These are phyloP conservation scores for Xylaria sp. DNA, from an alignment of 2,329 filamentous ascomycete genomes.

Conservation along the genomic window DNA sequence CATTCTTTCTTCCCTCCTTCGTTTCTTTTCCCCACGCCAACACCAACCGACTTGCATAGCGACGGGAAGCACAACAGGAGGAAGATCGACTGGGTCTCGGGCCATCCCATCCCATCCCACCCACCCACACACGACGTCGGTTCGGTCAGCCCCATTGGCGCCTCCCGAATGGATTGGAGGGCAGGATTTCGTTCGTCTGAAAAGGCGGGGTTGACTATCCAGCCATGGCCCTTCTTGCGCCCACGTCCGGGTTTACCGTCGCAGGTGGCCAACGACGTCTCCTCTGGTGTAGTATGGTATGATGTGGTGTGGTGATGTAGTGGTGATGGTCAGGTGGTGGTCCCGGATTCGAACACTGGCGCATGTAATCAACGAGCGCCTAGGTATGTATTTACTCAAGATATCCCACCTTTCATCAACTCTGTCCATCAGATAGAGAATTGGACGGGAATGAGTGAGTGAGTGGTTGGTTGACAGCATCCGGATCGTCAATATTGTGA, in stretches of 20 bases:
- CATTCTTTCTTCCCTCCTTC: neutral
- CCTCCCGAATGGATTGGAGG: constrained; percentile 22
- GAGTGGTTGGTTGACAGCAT: no score
- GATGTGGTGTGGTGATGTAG: neutral
- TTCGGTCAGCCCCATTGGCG: constrained; percentile 10
- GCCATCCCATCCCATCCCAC: neutral
- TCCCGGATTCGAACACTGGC: neutral
- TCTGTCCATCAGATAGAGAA: no score
- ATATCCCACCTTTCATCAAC: no score
- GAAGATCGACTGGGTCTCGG: neutral
- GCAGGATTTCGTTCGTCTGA: constrained; percentile 7
- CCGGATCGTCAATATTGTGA: constrained; percentile 14
- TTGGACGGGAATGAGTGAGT: no score
- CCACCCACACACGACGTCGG: neutral
- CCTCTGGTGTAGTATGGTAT: neutral
- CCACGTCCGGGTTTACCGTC: neutral
- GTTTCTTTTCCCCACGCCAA: neutral
- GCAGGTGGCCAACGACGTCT: neutral
- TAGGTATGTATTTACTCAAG: neutral
- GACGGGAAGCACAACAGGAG: neutral
- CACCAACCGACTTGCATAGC: neutral
- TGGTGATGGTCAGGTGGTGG: constrained; percentile 17
- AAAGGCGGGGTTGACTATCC: constrained; percentile 1
- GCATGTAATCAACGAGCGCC: neutral
- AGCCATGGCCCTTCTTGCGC: constrained; percentile 8